Evolutionary conservation across 2,329 filamentous ascomycete species (phyloP).

Genomic region (Fusarium compactum): DNA sequence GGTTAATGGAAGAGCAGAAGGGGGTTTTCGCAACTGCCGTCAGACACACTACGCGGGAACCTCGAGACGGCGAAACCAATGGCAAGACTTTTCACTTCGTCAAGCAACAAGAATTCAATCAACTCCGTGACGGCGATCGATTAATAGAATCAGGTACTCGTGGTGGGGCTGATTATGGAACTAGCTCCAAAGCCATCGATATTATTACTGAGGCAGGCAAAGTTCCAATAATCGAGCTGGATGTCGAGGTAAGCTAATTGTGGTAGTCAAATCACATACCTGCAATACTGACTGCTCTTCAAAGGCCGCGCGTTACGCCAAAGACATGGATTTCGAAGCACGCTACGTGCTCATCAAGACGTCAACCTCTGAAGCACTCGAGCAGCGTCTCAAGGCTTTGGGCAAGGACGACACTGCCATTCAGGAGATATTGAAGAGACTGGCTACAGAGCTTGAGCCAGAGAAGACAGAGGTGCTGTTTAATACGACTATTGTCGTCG

Average conservation of each 20-base stretch:
- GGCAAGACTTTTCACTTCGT: constrained; percentile 69
- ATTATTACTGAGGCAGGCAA: constrained; percentile 66
- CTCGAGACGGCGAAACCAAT: constrained; percentile 63
- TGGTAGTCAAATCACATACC: background rate
- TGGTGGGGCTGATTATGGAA: constrained; percentile 66
- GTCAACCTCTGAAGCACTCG: constrained; percentile 48
- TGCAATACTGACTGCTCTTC: constrained; percentile 1
- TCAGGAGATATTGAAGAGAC: constrained; percentile 42
- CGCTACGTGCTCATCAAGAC: constrained; percentile 67
- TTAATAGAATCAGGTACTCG: constrained; percentile 68
- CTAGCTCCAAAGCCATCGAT: constrained; percentile 65
- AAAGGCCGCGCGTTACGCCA: constrained; percentile 68
- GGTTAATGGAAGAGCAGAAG: constrained; percentile 72
- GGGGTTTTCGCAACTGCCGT: constrained; percentile 72
- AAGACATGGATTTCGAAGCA: constrained; percentile 67
- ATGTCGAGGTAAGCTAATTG: constrained; percentile 60
- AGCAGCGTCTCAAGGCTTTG: constrained; percentile 47
- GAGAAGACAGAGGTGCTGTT: constrained; percentile 47
- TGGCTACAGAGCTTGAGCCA: constrained; percentile 44
- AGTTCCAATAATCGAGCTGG: constrained; percentile 69
- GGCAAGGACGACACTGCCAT: constrained; percentile 43
- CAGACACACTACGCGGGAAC: constrained; percentile 66
- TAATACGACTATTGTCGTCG: constrained; percentile 45
- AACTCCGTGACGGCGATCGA: constrained; percentile 69
- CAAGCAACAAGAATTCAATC: constrained; percentile 65